phyloP scores from a whole-genome alignment of 768 basidiomycete genomes.

The Suillus discolor region DNA sequence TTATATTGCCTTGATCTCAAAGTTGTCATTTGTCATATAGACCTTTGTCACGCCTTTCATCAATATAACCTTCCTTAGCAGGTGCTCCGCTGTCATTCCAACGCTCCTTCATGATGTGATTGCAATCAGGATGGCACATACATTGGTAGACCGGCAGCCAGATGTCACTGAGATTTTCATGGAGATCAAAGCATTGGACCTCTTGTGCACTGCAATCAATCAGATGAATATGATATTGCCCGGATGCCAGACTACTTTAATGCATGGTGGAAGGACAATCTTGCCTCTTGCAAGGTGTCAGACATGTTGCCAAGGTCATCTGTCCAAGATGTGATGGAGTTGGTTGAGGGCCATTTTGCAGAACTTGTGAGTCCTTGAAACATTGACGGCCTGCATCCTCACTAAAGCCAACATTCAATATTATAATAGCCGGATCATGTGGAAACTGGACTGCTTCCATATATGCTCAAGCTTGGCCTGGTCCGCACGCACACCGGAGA shows the following conservation, averaged over 20 bases:
- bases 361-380: neutral
- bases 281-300: neutral
- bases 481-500: neutral
- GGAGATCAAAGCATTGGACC: neutral
- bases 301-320: neutral
- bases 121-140: neutral
- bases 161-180: neutral
- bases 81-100: neutral
- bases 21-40: no score
- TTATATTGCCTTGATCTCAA: no score
- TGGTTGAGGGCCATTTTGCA: neutral
- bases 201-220: no score
- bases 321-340: neutral
- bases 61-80: neutral
- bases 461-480: neutral
- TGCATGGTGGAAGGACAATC: neutral
- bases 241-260: neutral
- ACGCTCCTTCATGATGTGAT: neutral
- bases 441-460: neutral
- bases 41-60: neutral
- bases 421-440: neutral
- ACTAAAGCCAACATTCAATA: neutral
- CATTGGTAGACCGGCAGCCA: neutral
- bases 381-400: neutral
- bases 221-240: neutral